phyloP scores from a whole-genome alignment of 2,329 filamentous ascomycete genomes.

The Graphiopsis chlorocephala region DNA sequence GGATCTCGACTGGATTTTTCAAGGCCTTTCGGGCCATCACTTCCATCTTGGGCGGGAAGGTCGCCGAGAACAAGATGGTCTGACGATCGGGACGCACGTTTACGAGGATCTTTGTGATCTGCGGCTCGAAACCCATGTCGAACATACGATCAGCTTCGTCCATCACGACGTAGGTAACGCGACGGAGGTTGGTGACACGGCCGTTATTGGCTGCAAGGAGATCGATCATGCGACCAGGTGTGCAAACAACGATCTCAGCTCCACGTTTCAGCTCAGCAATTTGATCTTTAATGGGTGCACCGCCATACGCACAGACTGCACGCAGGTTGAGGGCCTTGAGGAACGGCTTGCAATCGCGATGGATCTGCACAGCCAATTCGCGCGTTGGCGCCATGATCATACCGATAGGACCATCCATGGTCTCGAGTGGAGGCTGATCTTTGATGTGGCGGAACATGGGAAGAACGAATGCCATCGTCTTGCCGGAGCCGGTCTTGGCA shows the following conservation, averaged over 20 bases:
- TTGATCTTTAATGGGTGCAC: conserved; percentile 93
- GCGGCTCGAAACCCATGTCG: conserved; percentile 98
- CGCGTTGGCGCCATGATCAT: conserved; percentile 92
- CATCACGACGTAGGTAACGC: conserved; percentile 90
- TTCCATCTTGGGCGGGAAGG: conserved; percentile 92
- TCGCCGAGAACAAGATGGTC: conserved; percentile 93
- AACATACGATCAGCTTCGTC: conserved; percentile 99
- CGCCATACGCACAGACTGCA: conserved; percentile 89
- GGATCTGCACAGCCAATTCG: conserved; percentile 90
- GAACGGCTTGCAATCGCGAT: conserved; percentile 92
- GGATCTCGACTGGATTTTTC: conserved; percentile 82
- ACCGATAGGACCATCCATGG: conserved; percentile 81
- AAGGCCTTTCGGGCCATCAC: conserved; percentile 85
- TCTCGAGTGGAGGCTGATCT: conserved; percentile 78
- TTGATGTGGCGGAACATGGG: conserved; percentile 99
- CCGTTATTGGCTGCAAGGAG: conserved; percentile 88
- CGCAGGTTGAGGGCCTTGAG: conserved; percentile 80
- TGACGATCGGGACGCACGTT: conserved; percentile 91
- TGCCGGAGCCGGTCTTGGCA: conserved; percentile 95
- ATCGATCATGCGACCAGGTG: conserved; percentile 93
- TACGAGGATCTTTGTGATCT: conserved; percentile 93
- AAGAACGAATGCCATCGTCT: conserved; percentile 91
- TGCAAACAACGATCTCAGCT: conserved; percentile 92
- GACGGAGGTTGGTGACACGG: conserved; percentile 84
- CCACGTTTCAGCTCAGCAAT: conserved; percentile 95